Conservation (phyloP, 768 basidiomycete species). For the Leucogyrophana mollusca region DNA sequence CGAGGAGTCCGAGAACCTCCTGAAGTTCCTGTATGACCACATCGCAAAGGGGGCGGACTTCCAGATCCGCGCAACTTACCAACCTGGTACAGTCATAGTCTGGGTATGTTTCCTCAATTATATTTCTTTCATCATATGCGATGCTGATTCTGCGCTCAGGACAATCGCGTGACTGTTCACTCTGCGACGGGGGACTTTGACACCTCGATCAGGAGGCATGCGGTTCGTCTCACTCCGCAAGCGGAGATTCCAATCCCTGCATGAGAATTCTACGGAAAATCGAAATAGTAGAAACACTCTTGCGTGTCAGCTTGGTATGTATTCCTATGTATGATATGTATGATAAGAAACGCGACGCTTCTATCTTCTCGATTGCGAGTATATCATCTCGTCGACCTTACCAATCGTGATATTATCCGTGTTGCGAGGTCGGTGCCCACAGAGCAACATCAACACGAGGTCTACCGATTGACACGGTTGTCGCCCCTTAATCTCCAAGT, state of each 20-base stretch:
- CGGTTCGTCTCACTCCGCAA: conserved; percentile 47
- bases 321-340: too few species aligned
- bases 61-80: conserved; percentile 48
- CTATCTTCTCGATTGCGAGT: too few species aligned
- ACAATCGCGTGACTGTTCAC: conserved; percentile 49
- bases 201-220: conserved; percentile 38
- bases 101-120: conserved; percentile 40
- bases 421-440: too few species aligned
- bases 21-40: conserved; percentile 55
- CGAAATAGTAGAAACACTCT: too few species aligned
- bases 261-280: too few species aligned
- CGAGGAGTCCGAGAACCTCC: conserved; percentile 54
- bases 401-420: too few species aligned
- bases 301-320: too few species aligned
- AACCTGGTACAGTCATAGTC: conserved; percentile 54
- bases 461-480: too few species aligned
- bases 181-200: conserved; percentile 43
- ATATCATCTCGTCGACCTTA: too few species aligned
- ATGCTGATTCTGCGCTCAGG: conserved; percentile 23
- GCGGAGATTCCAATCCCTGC: conserved; percentile 45
- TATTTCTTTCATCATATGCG: not conserved
- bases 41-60: conserved; percentile 50
- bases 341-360: too few species aligned
- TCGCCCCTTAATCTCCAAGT: too few species aligned
- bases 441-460: too few species aligned